phyloP scores from a whole-genome alignment of 2,329 filamentous ascomycete species.

The Cladophialophora bantiana region DNA sequence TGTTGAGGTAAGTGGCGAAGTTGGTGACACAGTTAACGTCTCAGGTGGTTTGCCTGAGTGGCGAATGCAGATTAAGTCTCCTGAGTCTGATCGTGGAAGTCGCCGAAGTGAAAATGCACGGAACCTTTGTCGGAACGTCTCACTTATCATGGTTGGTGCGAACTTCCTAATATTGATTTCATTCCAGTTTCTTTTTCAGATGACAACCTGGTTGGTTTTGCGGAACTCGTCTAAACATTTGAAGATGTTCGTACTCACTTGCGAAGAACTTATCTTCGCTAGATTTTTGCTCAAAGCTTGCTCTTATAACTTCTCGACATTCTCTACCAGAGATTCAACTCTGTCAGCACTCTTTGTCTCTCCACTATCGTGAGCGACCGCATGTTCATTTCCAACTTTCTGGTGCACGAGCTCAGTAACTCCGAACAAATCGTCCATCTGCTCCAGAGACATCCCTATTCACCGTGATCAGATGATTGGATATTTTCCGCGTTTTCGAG shows the following conservation, averaged over 20 bases:
- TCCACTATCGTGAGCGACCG: neutral
- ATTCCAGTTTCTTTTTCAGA: no score
- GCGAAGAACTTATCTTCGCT: neutral
- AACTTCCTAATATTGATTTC: no score
- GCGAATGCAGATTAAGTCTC: no score
- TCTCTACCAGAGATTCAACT: slow-evolving; percentile 14
- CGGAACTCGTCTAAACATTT: no score
- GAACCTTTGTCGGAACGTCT: neutral
- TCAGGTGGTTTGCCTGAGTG: no score
- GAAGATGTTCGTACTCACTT: neutral
- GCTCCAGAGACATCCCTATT: slow-evolving; percentile 56
- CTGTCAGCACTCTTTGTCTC: slow-evolving; percentile 1
- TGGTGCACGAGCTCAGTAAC: slow-evolving; percentile 43
- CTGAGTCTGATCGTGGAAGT: neutral
- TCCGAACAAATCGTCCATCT: slow-evolving; percentile 72
- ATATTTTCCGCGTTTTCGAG: slow-evolving; percentile 18
- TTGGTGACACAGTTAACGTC: no score
- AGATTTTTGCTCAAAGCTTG: no score
- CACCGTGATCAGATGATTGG: neutral
- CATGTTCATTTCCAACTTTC: slow-evolving; percentile 4
- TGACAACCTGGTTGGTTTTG: no score
- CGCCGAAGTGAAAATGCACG: neutral
- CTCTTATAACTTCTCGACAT: slow-evolving; percentile 39
- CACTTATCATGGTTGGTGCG: neutral
- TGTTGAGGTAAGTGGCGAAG: no score